Conservation (phyloP, 1,284 basidiomycete genomes). For the Cryptococcus deneoformans region DNA sequence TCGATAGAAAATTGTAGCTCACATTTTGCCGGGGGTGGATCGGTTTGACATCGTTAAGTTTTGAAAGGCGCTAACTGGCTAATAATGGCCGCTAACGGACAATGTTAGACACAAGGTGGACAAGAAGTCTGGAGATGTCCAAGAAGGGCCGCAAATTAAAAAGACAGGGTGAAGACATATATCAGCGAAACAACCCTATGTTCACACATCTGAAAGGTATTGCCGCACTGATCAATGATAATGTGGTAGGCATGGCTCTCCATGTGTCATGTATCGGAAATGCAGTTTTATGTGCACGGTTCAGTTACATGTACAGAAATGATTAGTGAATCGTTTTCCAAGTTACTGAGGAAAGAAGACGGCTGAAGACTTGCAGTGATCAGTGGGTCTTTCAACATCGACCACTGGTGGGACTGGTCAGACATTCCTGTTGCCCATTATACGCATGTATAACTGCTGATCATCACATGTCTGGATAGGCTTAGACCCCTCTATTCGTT, state of each 20-base stretch:
- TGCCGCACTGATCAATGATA: conserved; percentile 5
- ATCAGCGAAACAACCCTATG: background rate
- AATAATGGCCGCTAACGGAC: background rate
- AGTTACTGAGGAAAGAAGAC: background rate
- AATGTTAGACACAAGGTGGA: background rate
- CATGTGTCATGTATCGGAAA: conserved; percentile 6
- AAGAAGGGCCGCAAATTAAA: background rate
- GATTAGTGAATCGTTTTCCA: background rate
- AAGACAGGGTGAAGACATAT: background rate
- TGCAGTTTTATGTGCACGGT: conserved; percentile 3
- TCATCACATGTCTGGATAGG: background rate
- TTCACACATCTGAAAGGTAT: background rate
- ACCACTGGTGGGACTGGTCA: conserved; percentile 11
- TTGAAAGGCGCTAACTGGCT: background rate
- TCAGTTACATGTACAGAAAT: conserved; percentile 5
- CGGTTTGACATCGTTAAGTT: conserved; percentile 3
- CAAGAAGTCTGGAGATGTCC: conserved; percentile 1
- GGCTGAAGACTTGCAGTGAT: background rate
- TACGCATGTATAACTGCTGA: too few relatives aligned
- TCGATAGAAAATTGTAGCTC: too few relatives aligned
- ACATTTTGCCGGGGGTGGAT: background rate
- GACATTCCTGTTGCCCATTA: background rate
- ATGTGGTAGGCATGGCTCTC: conserved; percentile 4
- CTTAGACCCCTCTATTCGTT: conserved; percentile 11
- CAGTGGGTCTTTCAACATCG: conserved; percentile 7